Evolutionary conservation across 306 rosid species (phyloP), one percentile per base, ranked within the genome.

Genomic region (Neltuma alba): DNA sequence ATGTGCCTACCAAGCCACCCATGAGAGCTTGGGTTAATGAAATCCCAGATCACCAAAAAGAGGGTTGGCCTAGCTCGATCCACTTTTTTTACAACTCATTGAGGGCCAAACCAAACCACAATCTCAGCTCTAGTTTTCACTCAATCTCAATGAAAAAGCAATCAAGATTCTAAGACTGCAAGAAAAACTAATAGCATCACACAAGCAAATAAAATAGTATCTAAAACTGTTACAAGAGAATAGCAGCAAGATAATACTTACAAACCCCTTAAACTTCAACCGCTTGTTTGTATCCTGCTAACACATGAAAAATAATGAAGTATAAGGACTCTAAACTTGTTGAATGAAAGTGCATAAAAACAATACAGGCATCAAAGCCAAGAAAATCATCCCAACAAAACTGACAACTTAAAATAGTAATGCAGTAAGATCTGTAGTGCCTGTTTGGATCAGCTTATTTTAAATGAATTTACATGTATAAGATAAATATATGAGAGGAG

Each of bases 241-340:
- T 18, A 76, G 72, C 33, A 70, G 45, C 48, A 73, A 66, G 44
- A 61, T 68, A 80, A 83, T 83, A 95, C 99, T 91, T 83, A 95
- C 99, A 81, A 91, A 60, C 76, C 74, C 88, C 84, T 77, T 87
- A 74, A 93, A 93, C 99, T 5, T 48, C 23, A n/a, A 52, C n/a
- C 99, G 90, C 80, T 77, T 91, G 78, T 91, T 86, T 84, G 76
- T 88, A 77, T 91, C 98, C 98, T 96, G 96, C 85, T 79, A 87
- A 68, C 83, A 86, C 58, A 81, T 58, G 68, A 78, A 84, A 70
- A 66, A 71, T 2, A 41, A 28, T 31, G 77, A 81, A 83, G 63
- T 48, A 82, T 92, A 65, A 90, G 92, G 81, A 73, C 80, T 47
- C 68, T 68, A 58, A 33, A 33, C 66, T 64, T 41, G 62, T 75